Conservation (phyloP, 495 filamentous ascomycete species). For the Tricharina praecox region DNA sequence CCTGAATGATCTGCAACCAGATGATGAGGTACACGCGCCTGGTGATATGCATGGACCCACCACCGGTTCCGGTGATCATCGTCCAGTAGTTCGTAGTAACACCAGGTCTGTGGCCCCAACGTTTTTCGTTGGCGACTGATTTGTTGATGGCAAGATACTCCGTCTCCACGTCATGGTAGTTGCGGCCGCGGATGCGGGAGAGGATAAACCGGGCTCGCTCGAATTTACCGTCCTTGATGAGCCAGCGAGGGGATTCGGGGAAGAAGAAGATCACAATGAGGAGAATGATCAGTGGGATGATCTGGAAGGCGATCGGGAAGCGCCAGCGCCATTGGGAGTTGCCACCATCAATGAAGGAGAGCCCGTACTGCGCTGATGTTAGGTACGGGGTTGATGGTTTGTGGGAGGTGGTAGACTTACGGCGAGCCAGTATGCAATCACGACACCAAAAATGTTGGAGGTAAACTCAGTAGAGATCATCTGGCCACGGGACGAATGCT, state of each 20-base stretch:
- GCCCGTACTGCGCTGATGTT: slow-evolving; percentile 31
- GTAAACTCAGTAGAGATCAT: slow-evolving; percentile 62
- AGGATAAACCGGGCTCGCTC: slow-evolving; percentile 48
- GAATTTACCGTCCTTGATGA: slow-evolving; percentile 43
- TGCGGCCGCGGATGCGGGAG: slow-evolving; percentile 42
- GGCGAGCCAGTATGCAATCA: slow-evolving; percentile 50
- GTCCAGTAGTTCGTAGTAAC: slow-evolving; percentile 40
- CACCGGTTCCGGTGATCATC: slow-evolving; percentile 48
- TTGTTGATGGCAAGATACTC: slow-evolving; percentile 47
- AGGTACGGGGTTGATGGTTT: background rate
- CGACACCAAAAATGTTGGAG: slow-evolving; percentile 56
- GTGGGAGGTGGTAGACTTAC: background rate
- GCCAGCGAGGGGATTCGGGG: slow-evolving; percentile 50
- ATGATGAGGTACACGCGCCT: slow-evolving; percentile 51
- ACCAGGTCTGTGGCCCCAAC: slow-evolving; percentile 27
- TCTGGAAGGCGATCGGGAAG: slow-evolving; percentile 58
- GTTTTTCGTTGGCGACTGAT: slow-evolving; percentile 37
- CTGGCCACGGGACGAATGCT: slow-evolving; percentile 50
- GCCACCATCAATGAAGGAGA: slow-evolving; percentile 41
- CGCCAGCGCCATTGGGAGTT: slow-evolving; percentile 44
- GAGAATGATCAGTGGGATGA: slow-evolving; percentile 43
- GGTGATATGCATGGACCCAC: slow-evolving; percentile 39
- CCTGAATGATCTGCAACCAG: slow-evolving; percentile 57
- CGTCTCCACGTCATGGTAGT: slow-evolving; percentile 35
- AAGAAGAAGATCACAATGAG: slow-evolving; percentile 41